phyloP scores from a whole-genome alignment of 345 rosid genomes.

The Eucalyptus tenuipes region DNA sequence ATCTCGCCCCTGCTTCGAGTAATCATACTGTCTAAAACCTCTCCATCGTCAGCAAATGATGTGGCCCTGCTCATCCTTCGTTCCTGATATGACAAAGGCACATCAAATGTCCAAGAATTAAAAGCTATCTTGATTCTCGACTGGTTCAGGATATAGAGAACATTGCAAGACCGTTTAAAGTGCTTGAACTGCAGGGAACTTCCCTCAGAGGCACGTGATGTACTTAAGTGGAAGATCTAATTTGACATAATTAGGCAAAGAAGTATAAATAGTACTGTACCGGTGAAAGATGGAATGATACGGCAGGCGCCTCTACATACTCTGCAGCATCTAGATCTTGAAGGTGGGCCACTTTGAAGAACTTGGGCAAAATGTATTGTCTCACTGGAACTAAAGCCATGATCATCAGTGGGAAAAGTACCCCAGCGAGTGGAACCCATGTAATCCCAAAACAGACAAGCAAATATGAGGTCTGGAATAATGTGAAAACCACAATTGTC shows the following conservation, averaged over 20 bases:
- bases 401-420: constrained; percentile 82
- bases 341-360: constrained; percentile 83
- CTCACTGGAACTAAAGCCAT: constrained; percentile 89
- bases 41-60: constrained; percentile 64
- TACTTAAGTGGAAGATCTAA: background rate
- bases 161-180: background rate
- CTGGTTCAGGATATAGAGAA: background rate
- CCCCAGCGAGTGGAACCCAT: constrained; percentile 90
- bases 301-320: constrained; percentile 83
- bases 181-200: background rate
- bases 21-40: constrained; percentile 66
- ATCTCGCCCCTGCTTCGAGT: constrained; percentile 89
- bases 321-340: constrained; percentile 93
- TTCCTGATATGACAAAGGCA: constrained; percentile 19
- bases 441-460: constrained; percentile 81
- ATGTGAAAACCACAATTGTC: constrained; percentile 52
- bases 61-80: constrained; percentile 46
- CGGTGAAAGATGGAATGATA: constrained; percentile 49
- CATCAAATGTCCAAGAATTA: background rate
- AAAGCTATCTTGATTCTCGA: background rate
- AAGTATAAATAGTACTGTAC: constrained; percentile 12
- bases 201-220: background rate
- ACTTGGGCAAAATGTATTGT: constrained; percentile 68
- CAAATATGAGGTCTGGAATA: constrained; percentile 77
- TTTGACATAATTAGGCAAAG: background rate